Evolutionary conservation across 305 asterid species (phyloP), one percentile per base, ranked within the genome.

Genomic region (Rubia peregrina): DNA sequence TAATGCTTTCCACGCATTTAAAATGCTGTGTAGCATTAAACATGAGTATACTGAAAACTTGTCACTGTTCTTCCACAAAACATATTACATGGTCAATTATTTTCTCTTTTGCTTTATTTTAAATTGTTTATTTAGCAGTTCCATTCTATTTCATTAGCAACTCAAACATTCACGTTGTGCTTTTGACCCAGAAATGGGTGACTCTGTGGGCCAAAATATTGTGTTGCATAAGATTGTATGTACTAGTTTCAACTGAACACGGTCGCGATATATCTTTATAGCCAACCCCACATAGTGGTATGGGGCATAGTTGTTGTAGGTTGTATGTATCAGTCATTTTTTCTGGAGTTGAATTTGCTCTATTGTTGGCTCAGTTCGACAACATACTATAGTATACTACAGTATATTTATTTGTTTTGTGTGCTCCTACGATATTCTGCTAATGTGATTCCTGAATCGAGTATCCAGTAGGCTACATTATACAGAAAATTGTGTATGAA

Each of bases 171-270:
- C 11, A 67, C 43, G 5, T 36, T 49, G 21, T 13, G 7, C 21
- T 26, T 67, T 42, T 9, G 42, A 44, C 36, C 71, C 16, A 16
- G 38, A 68, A 68, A n/a, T 68, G 44, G 72, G 38, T 49, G 71
- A 53, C 60, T 26, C 33, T 67, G 42, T 13, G 61, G 43, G 44
- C 71, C n/a, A 6, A 26, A 36, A 64, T 7, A 19, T 64, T 38
- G 5, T 64, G 49, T 24, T 64, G 30, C 16, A 11, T 38, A 46
- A n/a, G 30, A 38, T 38, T 41, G 49, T 64, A 64, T n/a, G 33
- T 40, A 38, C 68, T 64, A 48, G n/a, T 48, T 17, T 48, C 55
- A 48, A 13, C 55, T 12, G 55, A 48, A 48, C 55, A 48, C 5
- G 53, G 14, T 46, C 0, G 53, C 16, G 6, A 12, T 48, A 48